Conservation (phyloP, 2,329 filamentous ascomycete species). For the Microsporum ferrugineum region DNA sequence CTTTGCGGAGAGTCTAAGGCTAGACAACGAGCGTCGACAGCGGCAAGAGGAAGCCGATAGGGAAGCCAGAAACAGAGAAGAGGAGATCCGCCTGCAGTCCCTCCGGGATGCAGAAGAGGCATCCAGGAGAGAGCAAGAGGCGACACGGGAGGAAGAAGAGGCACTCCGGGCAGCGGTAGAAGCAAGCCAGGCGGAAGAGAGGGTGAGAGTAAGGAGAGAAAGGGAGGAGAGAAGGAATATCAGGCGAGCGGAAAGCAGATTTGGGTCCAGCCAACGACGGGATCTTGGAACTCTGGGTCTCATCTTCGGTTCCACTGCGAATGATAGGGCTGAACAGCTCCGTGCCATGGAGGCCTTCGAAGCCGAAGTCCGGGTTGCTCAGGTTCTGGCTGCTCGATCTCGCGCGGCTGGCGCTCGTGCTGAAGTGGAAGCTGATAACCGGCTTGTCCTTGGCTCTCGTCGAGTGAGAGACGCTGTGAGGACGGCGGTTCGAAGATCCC, state of each 20-base stretch:
- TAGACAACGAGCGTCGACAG: not conserved
- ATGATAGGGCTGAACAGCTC: no score
- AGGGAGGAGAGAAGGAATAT: constrained; percentile 6
- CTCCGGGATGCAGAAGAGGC: not conserved
- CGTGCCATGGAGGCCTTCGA: no score
- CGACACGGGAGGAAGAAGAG: constrained; percentile 6
- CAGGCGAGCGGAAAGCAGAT: constrained; percentile 9
- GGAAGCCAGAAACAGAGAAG: not conserved
- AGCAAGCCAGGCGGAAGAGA: not conserved
- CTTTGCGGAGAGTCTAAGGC: not conserved
- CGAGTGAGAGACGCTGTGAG: not conserved
- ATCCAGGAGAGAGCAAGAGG: constrained; percentile 3
- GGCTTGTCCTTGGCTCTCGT: not conserved
- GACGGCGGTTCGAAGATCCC: not conserved
- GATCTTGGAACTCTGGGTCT: no score
- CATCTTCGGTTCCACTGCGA: no score
- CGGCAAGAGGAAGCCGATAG: not conserved
- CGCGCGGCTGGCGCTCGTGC: no score
- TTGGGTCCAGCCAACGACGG: constrained; percentile 1
- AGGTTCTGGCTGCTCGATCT: no score
- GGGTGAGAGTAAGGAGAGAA: not conserved
- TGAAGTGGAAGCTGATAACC: no score
- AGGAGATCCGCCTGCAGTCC: not conserved
- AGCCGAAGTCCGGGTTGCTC: no score
- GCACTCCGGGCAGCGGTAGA: not conserved